Base-by-base conservation (phyloP, 768 basidiomycete genomes). In the Tylopilus subfusipes region DNA sequence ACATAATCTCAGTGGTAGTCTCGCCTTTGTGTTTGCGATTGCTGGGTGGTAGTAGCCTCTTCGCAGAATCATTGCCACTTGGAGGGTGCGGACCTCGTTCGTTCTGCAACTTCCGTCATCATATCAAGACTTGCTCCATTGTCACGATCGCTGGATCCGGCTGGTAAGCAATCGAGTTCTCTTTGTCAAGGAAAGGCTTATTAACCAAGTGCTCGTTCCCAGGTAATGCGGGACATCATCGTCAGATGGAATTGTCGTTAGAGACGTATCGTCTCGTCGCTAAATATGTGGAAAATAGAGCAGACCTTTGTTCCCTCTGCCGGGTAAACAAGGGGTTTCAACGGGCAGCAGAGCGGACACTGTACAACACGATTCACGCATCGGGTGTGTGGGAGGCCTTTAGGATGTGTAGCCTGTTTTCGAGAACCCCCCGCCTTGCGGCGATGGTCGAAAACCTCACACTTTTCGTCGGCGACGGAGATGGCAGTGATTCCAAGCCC, bases 211-310 rank as follows among this genome's bases (percentile, higher is more conserved):
- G 2, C 16, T 27, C 9, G 22, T 30, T 43, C 34, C 19, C 16
- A 68, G 58, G 66, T 55, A 71, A 81, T 81, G 78, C 72, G 36
- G 45, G 42, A 56, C 57, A 59, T 59, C 60, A 57, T 54, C 55
- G 50, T 59, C 75, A 70, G 61, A 85, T 85, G 85, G 80, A 80
- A 63, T 65, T 83, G 57, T 80, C 84, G 55, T 70, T 76, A 68
- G 83, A 85, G 74, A 76, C 75, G 48, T 83, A 79, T 72, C 78
- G 75, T 70, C 76, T 76, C 63, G 80, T 87, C 63, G 79, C 80
- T 40, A 76, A 76, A 62, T 63, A 79, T 68, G 75, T 82, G 57
- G 74, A 68, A 51, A 80, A 68, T 60, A 80, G 77, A 46, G 64
- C 73, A 60, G 84, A 86, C 65, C 73, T 88, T 52, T 79, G 77